These are phyloP conservation scores for Setomelanomma holmii DNA, from an alignment of 2,329 filamentous ascomycete species.

Conservation along the genomic window DNA sequence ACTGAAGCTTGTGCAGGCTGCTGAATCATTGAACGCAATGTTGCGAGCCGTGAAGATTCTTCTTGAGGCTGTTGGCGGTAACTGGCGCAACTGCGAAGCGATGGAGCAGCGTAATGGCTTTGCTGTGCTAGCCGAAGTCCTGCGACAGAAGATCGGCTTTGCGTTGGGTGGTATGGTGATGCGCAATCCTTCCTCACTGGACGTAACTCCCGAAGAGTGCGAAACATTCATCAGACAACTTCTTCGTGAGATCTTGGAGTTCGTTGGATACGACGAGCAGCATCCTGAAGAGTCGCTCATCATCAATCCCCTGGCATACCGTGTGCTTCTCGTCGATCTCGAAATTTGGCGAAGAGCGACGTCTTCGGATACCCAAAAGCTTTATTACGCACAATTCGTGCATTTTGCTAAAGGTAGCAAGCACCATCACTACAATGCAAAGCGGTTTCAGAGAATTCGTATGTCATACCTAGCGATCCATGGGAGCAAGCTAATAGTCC, in stretches of 20 bases:
- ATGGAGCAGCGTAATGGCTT: conserved; percentile 98
- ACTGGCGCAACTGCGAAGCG: conserved; percentile 97
- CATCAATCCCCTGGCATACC: conserved; percentile 93
- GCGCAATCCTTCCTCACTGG: conserved; percentile 54
- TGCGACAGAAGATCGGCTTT: conserved; percentile 80
- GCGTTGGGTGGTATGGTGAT: conserved; percentile 54
- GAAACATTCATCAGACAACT: conserved; percentile 65
- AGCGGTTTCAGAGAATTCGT: conserved; percentile 89
- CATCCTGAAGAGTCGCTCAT: conserved; percentile 88
- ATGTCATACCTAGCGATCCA: conserved; percentile 50
- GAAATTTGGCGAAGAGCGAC: conserved; percentile 86
- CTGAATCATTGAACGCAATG: conserved; percentile 73
- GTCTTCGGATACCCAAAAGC: conserved; percentile 75
- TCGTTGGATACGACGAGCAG: conserved; percentile 86
- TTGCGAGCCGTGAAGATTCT: conserved; percentile 81
- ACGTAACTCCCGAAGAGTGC: conserved; percentile 50
- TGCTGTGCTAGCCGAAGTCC: conserved; percentile 80
- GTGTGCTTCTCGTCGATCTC: conserved; percentile 88
- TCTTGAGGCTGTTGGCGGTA: conserved; percentile 84
- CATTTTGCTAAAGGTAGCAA: conserved; percentile 90
- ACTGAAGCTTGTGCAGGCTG: conserved; percentile 81
- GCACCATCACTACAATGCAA: conserved; percentile 89
- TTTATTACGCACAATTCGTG: conserved; percentile 93
- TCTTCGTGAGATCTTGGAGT: conserved; percentile 78
- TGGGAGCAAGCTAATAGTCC: conserved; percentile 24